Percentiles rank a stretch among this genome's conserved stretches.
These are phyloP conservation scores for Aspergillus jensenii DNA, from an alignment of 2,329 filamentous ascomycete genomes.

Conservation along the genomic window DNA sequence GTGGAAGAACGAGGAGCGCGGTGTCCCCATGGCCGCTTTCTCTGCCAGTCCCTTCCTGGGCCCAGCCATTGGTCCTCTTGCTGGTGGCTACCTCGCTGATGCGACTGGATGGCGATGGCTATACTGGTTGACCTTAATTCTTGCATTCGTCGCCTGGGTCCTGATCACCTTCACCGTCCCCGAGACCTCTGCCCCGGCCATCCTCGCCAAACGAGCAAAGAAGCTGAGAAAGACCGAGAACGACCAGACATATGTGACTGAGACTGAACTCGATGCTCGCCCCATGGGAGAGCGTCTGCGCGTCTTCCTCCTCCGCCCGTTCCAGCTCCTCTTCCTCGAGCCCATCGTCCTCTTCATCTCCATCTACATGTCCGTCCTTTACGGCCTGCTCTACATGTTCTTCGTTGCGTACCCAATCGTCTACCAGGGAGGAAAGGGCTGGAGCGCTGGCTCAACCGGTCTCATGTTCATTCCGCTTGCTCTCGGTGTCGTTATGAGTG, in stretches of 20 bases:
- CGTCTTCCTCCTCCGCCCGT: constrained; percentile 76
- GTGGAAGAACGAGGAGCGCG: constrained; percentile 81
- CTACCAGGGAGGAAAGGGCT: constrained; percentile 78
- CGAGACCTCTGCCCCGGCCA: constrained; percentile 81
- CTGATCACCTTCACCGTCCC: constrained; percentile 85
- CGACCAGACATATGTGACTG: constrained; percentile 69
- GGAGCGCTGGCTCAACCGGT: constrained; percentile 69
- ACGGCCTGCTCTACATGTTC: constrained; percentile 54
- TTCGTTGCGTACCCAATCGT: constrained; percentile 58
- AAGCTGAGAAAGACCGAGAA: constrained; percentile 71
- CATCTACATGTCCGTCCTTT: constrained; percentile 79
- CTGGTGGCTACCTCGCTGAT: constrained; percentile 74
- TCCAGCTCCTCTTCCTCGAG: constrained; percentile 81
- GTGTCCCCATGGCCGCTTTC: constrained; percentile 84
- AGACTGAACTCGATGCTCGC: constrained; percentile 74
- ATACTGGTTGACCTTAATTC: constrained; percentile 83
- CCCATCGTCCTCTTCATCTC: constrained; percentile 82
- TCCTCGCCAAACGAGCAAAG: constrained; percentile 68
- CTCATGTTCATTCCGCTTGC: constrained; percentile 86
- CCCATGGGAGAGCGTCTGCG: constrained; percentile 67
- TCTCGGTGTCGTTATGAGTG: constrained; percentile 69
- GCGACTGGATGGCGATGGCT: constrained; percentile 76
- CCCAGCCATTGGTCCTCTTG: constrained; percentile 72
- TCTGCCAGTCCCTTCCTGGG: constrained; percentile 80
- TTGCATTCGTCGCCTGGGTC: constrained; percentile 68